Evolutionary conservation across 305 asterid genomes (phyloP), one percentile per base, ranked within the genome.

Genomic region (Ilex paraguariensis): DNA sequence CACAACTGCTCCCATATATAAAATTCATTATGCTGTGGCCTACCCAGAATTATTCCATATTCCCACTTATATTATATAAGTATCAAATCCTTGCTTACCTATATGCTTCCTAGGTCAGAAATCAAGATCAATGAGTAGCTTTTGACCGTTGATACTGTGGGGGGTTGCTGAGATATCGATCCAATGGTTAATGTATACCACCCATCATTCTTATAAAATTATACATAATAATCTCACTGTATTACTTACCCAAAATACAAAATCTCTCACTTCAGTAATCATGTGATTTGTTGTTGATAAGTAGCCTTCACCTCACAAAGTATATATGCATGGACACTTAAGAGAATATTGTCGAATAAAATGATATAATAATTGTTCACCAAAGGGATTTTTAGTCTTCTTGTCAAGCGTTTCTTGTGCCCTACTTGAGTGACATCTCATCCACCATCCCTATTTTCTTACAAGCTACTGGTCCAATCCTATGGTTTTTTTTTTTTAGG

Each of bases 361-460:
- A 10, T 40, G 57, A 7, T 57, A 54, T 49, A 49, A 72, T 70
- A 62, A 75, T 71, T 67, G 73, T 60, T 14, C 49, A 17, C 49
- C 59, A 74, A 76, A 72, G 73, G 75, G 58, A 69, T 64, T 57
- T 74, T 64, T 61, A 61, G 76, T 74, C 78, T 57, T 61, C 64
- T 71, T 68, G 70, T 76, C 84, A 63, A 73, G 63, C 62, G 65
- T 50, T 67, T 77, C 69, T 75, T 64, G 76, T 81, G 85, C 54
- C 88, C 90, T 84, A 76, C 84, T 77, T 81, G 82, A 84, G 85
- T 82, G 95, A 87, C 95, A 82, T 82, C 87, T 84, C 82, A 87
- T 83, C 92, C 63, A 59, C 81, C 74, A 42, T 63, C 77, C 70
- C 73, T 48, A 31, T 61, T 60, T 73, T 60, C 56, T 4, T 49